Conservation (phyloP, 2,329 filamentous ascomycete species). For the Aspergillus terreus region DNA sequence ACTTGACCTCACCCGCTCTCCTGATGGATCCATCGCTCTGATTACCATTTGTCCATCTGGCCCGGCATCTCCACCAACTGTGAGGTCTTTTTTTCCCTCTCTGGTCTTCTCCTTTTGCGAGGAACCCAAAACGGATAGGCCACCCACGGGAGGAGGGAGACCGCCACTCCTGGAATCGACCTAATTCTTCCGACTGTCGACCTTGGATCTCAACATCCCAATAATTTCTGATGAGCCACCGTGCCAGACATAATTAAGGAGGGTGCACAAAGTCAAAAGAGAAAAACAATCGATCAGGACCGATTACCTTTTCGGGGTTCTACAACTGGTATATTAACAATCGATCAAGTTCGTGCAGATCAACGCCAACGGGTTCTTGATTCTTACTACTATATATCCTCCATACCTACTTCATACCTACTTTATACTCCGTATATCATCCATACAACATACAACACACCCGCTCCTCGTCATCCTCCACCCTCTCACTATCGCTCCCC, state of each 20-base stretch:
- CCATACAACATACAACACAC: background rate
- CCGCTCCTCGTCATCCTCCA: background rate
- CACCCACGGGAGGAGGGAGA: background rate
- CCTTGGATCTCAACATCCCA: slow-evolving; percentile 1
- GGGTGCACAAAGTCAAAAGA: background rate
- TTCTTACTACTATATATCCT: background rate
- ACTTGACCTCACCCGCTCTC: slow-evolving; percentile 8
- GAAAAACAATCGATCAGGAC: background rate
- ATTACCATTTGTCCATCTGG: slow-evolving; percentile 11
- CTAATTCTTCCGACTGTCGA: background rate
- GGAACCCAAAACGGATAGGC: background rate
- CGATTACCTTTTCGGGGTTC: background rate
- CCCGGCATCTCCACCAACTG: slow-evolving; percentile 9
- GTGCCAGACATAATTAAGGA: background rate
- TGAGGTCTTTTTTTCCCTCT: slow-evolving; percentile 10
- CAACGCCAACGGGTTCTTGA: background rate
- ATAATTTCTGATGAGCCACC: background rate
- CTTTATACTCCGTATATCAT: background rate
- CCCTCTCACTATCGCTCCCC: background rate
- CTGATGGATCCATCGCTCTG: slow-evolving; percentile 11
- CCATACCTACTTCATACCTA: background rate
- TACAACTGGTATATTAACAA: too few species aligned
- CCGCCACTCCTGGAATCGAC: background rate
- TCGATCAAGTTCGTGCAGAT: background rate
- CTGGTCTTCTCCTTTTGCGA: slow-evolving; percentile 1